phyloP scores from a whole-genome alignment of 2,329 filamentous ascomycete species.

The Pseudogymnoascus sp. region DNA sequence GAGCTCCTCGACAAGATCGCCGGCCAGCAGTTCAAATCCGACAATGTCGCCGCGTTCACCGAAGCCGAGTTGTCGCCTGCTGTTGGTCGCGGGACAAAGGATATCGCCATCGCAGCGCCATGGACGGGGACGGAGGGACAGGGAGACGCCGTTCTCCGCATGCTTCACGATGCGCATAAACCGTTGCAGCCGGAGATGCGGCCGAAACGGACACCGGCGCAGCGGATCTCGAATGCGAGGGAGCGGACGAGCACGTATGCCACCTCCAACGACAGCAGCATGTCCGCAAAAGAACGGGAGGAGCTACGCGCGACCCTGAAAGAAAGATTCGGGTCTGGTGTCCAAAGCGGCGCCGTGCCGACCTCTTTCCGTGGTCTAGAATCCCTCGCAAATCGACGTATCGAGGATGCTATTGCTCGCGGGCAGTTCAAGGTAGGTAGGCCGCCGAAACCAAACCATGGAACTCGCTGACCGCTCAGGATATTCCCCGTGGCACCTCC shows the following conservation, averaged over 20 bases:
- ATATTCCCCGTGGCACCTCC: constrained; percentile 70
- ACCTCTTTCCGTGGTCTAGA: constrained; percentile 69
- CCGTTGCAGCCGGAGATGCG: constrained; percentile 52
- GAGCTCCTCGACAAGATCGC: constrained; percentile 48
- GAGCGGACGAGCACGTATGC: constrained; percentile 51
- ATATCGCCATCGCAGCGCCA: constrained; percentile 55
- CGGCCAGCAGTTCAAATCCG: constrained; percentile 43
- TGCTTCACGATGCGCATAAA: constrained; percentile 73
- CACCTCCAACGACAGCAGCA: constrained; percentile 39
- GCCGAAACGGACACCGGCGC: constrained; percentile 34
- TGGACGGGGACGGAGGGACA: constrained; percentile 74
- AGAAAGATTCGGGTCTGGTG: constrained; percentile 68
- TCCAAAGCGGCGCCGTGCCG: constrained; percentile 54
- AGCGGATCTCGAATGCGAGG: constrained; percentile 44
- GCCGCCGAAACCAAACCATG: background rate
- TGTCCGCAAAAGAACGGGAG: constrained; percentile 65
- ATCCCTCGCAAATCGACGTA: constrained; percentile 79
- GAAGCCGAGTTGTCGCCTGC: constrained; percentile 42
- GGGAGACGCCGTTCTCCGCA: constrained; percentile 70
- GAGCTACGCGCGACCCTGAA: constrained; percentile 63
- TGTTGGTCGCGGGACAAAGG: constrained; percentile 59
- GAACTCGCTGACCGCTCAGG: constrained; percentile 32
- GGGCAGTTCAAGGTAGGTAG: constrained; percentile 65
- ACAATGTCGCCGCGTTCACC: constrained; percentile 41
- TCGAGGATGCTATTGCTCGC: constrained; percentile 85